phyloP scores from a whole-genome alignment of 768 basidiomycete species.

The Collybiopsis confluens region DNA sequence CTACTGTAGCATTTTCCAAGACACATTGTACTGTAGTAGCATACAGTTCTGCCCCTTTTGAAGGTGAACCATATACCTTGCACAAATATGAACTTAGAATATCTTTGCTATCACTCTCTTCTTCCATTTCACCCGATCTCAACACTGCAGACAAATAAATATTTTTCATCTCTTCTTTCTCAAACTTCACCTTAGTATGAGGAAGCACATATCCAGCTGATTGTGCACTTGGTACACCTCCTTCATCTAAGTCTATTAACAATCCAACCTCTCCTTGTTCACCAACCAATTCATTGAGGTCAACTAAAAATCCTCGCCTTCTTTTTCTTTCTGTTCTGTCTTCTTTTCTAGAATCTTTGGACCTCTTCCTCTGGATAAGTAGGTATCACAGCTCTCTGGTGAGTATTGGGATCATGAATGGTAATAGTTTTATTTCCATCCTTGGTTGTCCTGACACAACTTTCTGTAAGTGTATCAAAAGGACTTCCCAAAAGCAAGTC shows the following conservation, averaged over 20 bases:
- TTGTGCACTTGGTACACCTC: background rate
- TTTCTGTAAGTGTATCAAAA: slow-evolving; percentile 2
- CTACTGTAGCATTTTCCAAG: too few relatives aligned
- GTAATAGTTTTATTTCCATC: slow-evolving; percentile 1
- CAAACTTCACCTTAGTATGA: background rate
- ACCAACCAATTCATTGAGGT: slow-evolving; percentile 8
- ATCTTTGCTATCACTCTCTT: background rate
- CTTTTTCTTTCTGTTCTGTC: background rate
- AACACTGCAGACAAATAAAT: background rate
- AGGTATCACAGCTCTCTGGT: background rate
- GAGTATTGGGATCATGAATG: background rate
- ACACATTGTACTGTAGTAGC: too few relatives aligned
- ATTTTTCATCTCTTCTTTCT: background rate
- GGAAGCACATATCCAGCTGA: background rate
- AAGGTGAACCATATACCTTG: too few relatives aligned
- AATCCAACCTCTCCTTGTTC: slow-evolving; percentile 9
- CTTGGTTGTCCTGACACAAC: background rate
- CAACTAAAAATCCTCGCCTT: slow-evolving; percentile 3
- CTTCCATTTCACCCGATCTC: background rate
- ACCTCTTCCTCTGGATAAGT: slow-evolving; percentile 1
- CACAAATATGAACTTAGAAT: too few relatives aligned
- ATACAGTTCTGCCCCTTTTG: background rate
- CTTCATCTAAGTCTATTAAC: background rate
- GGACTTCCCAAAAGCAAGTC: slow-evolving; percentile 20
- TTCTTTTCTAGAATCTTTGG: background rate